These are phyloP conservation scores for Ilex aquifolium DNA, from an alignment of 257 asterid species.

Conservation along the genomic window DNA sequence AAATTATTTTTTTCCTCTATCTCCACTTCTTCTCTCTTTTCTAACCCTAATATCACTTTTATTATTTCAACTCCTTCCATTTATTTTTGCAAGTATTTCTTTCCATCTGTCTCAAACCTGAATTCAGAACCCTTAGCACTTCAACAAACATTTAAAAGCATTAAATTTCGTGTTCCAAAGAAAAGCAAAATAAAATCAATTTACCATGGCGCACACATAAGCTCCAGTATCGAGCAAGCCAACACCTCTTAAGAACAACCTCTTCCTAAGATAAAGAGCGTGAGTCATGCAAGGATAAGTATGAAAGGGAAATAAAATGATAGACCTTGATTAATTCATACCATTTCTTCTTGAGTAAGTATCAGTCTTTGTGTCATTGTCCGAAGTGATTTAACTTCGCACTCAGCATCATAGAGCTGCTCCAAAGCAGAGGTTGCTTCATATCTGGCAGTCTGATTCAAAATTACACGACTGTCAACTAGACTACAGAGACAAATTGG, in stretches of 20 bases:
- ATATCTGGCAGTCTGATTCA: conserved; percentile 55
- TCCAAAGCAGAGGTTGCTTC: conserved; percentile 66
- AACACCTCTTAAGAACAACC: conserved; percentile 85
- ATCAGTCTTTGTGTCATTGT: conserved; percentile 62
- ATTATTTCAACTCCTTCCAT: no score
- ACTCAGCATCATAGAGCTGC: conserved; percentile 44
- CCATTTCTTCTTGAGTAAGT: conserved; percentile 79
- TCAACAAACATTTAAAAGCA: no score
- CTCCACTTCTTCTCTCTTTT: no score
- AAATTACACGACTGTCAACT: background rate
- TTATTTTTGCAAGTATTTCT: no score
- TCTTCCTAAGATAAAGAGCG: conserved; percentile 69
- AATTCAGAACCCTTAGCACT: no score
- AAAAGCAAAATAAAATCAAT: background rate
- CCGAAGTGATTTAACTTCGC: conserved; percentile 53
- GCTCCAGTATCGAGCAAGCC: conserved; percentile 93
- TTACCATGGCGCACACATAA: conserved; percentile 66
- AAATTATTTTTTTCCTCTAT: no score
- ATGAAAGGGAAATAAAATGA: conserved; percentile 10
- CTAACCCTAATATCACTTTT: no score
- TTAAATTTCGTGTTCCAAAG: background rate
- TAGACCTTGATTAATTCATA: conserved; percentile 25
- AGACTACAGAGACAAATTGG: background rate
- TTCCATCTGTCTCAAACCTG: no score
- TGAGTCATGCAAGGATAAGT: conserved; percentile 35